phyloP scores from a whole-genome alignment of 2,329 filamentous ascomycete genomes.

The Fusarium musae region DNA sequence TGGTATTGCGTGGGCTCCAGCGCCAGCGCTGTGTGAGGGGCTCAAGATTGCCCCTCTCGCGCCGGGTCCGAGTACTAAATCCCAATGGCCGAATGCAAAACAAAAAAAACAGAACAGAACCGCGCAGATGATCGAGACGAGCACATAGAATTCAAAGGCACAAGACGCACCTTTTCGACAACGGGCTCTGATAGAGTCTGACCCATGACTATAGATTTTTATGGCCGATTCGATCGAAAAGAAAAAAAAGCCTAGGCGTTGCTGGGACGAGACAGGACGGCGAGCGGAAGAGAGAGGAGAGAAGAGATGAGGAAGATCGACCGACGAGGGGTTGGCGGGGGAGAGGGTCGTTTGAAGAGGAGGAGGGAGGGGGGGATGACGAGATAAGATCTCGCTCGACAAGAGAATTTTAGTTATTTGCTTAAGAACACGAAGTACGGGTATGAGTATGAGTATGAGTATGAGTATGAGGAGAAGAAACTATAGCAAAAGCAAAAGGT shows the following conservation, averaged over 20 bases:
- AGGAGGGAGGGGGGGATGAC: conserved; percentile 8
- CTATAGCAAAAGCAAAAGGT: too few relatives aligned
- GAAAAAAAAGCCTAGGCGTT: conserved; percentile 41
- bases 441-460: conserved; percentile 1
- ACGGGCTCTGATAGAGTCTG: conserved; percentile 99
- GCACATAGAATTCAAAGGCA: conserved; percentile 16
- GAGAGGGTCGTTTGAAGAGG: conserved; percentile 19
- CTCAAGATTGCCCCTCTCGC: conserved; percentile 38
- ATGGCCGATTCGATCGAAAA: conserved; percentile 39
- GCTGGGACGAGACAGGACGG: conserved; percentile 30
- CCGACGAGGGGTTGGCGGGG: conserved; percentile 35
- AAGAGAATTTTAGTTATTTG: conserved; percentile 7
- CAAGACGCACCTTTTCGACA: conserved; percentile 85
- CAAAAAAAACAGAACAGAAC: background rate
- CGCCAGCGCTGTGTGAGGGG: conserved; percentile 37
- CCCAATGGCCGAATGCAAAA: conserved; percentile 22
- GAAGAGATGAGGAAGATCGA: conserved; percentile 31
- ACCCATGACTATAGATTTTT: conserved; percentile 74
- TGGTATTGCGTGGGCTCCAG: conserved; percentile 10
- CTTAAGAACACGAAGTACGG: conserved; percentile 6
- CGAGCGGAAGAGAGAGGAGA: conserved; percentile 27
- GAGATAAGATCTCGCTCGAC: conserved; percentile 27
- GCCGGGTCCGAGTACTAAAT: conserved; percentile 18
- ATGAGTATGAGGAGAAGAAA: conserved; percentile 1
- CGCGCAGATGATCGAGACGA: conserved; percentile 1